Base-by-base conservation (phyloP, 2,329 filamentous ascomycete species). In the Akanthomyces dipterigenus region DNA sequence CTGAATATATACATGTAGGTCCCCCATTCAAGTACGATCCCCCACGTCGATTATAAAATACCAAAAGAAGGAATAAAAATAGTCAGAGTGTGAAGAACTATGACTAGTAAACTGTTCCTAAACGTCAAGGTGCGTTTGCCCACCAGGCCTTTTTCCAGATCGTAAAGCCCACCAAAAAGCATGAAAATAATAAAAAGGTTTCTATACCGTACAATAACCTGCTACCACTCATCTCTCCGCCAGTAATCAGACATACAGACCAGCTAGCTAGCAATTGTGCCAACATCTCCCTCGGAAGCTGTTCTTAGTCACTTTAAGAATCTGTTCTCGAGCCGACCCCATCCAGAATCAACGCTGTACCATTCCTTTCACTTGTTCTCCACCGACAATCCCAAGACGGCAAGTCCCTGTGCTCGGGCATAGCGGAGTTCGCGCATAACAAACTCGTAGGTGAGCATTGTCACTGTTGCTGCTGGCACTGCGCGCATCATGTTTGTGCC, bases 401-500 rank as follows among this genome's bases (percentile, higher is more conserved):
- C 69, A 55, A 68, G 70, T 54, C 77, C 79, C 16, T 77, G 73
- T 2, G 68, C 64, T 66, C 77, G 77, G 31, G 73, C 70, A 61
- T 75, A 71, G 63, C 81, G 81, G 22, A 86, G 72, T 60, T 76
- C 72, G 57, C 79, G 76, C 83, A 86, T 86, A 55, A 81, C 77
- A 67, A 88, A 95, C 76, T 99, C 95, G 71, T 96, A 99, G 14
- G 93, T 98, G 71, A 98, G 81, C 88, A 99, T 96, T 3, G 95
- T 99, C 28, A 96, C 96, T 70, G 96, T 96, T 22, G 95, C 93
- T 24, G 95, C 92, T 36, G 95, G 95, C 14, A 99, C 88, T 8
- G 95, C 95, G 61, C 95, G 85, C 80, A 98, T 91, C 86, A 99
- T 90, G 76, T 99, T 99, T 54, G 93, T 96, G 42, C 95, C 95